Conservation (phyloP, 441 rosid species). For the Populus tomentosa region DNA sequence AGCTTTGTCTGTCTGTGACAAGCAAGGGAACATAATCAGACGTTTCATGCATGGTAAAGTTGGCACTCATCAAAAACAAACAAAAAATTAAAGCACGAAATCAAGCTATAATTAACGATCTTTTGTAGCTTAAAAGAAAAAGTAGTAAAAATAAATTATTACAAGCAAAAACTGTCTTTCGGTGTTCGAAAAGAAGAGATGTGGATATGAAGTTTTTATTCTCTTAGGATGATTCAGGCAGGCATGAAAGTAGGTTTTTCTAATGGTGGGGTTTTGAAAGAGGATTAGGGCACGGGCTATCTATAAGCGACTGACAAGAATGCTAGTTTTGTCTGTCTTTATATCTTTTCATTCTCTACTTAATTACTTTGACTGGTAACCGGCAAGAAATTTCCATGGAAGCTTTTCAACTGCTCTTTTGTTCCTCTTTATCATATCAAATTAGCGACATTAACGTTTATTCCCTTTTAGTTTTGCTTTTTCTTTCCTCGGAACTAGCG, state of each 20-base stretch:
- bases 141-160: too few relatives aligned
- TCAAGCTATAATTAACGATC: background rate
- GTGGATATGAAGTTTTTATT: background rate
- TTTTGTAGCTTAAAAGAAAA: background rate
- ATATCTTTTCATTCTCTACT: slow-evolving; percentile 15
- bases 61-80: background rate
- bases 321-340: slow-evolving; percentile 35
- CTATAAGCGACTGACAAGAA: slow-evolving; percentile 31
- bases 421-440: slow-evolving; percentile 79
- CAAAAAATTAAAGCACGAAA: background rate
- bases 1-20: slow-evolving; percentile 84
- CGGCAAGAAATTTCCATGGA: slow-evolving; percentile 56
- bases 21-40: background rate
- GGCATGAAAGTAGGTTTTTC: background rate
- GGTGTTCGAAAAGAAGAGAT: slow-evolving; percentile 9
- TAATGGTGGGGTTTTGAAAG: background rate
- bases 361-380: slow-evolving; percentile 28
- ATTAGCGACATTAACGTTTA: slow-evolving; percentile 50
- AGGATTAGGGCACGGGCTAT: slow-evolving; percentile 18
- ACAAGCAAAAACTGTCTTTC: background rate
- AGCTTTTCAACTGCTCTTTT: slow-evolving; percentile 59
- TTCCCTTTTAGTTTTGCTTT: slow-evolving; percentile 27
- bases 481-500: slow-evolving; percentile 58
- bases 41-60: background rate
- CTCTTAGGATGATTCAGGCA: background rate